A percentile compares a stretch with the other conserved stretches of the same genome.
Evolutionary conservation across 768 basidiomycete genomes (phyloP).

Genomic region (Pulveroboletus sp.): DNA sequence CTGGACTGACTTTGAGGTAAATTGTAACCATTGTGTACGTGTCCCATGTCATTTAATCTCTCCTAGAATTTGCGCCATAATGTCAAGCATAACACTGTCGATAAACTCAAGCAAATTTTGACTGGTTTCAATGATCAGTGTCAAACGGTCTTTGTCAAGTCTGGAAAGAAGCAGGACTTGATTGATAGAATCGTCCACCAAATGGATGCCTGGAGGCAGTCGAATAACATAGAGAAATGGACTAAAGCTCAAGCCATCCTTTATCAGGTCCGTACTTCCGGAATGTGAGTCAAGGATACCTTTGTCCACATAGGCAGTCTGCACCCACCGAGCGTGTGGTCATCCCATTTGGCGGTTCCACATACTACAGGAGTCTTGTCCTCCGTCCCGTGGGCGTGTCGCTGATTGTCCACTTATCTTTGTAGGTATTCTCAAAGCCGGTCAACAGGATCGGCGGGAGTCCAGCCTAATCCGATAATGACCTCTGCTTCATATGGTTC

Average conservation of each 20-base stretch:
- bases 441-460: conserved; percentile 19
- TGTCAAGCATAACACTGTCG: conserved; percentile 77
- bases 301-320: conserved; percentile 10
- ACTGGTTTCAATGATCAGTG: conserved; percentile 77
- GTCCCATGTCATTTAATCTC: conserved; percentile 15
- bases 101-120: conserved; percentile 79
- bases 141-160: conserved; percentile 57
- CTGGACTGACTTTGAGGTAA: conserved; percentile 75
- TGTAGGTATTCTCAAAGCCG: conserved; percentile 28
- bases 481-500: conserved; percentile 17
- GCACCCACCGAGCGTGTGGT: conserved; percentile 10
- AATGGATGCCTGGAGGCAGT: conserved; percentile 57
- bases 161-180: conserved; percentile 84
- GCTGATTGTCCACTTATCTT: conserved; percentile 14
- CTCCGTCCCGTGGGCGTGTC: conserved; percentile 4
- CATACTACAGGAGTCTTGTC: conserved; percentile 3
- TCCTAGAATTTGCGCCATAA: conserved; percentile 62
- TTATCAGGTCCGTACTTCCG: conserved; percentile 57
- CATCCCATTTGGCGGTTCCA: conserved; percentile 4
- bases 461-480: conserved; percentile 24
- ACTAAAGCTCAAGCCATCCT: conserved; percentile 63
- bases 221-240: conserved; percentile 61
- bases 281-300: conserved; percentile 52
- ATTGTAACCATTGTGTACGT: conserved; percentile 18
- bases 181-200: conserved; percentile 66